phyloP scores from a whole-genome alignment of 495 filamentous ascomycete species.

The Trichocladium uniseriatum region DNA sequence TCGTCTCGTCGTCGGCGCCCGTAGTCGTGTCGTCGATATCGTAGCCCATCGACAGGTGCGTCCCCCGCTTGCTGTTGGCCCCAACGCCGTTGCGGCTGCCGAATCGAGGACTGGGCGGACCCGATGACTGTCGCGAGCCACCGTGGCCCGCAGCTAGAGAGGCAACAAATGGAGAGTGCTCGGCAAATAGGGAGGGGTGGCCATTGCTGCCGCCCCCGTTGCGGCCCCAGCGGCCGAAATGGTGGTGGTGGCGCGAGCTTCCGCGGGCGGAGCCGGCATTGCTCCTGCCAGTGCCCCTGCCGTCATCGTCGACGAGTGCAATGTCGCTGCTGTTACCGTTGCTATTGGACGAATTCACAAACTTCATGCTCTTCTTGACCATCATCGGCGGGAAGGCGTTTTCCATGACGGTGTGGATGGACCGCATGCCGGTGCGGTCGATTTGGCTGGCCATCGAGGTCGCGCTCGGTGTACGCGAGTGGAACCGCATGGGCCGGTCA shows the following conservation, averaged over 20 bases:
- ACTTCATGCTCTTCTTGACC: slow-evolving; percentile 95
- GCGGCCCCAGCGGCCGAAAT: slow-evolving; percentile 59
- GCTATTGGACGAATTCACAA: slow-evolving; percentile 71
- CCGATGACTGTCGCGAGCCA: slow-evolving; percentile 49
- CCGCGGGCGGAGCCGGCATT: slow-evolving; percentile 55
- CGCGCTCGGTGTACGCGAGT: slow-evolving; percentile 90
- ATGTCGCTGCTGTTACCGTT: slow-evolving; percentile 48
- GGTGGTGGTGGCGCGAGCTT: slow-evolving; percentile 63
- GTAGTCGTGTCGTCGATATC: slow-evolving; percentile 43
- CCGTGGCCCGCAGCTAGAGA: slow-evolving; percentile 30
- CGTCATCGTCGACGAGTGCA: slow-evolving; percentile 51
- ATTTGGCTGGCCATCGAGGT: slow-evolving; percentile 80
- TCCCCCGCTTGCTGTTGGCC: slow-evolving; percentile 18
- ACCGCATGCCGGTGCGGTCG: slow-evolving; percentile 57
- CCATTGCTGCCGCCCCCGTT: slow-evolving; percentile 40
- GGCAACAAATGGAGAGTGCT: slow-evolving; percentile 56
- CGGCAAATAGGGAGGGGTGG: slow-evolving; percentile 65
- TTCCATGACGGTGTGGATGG: slow-evolving; percentile 51
- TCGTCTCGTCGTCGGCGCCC: slow-evolving; percentile 83
- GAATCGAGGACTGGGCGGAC: slow-evolving; percentile 46
- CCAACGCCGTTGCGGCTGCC: slow-evolving; percentile 19
- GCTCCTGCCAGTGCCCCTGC: slow-evolving; percentile 48
- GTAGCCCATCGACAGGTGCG: slow-evolving; percentile 36
- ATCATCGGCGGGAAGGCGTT: slow-evolving; percentile 56
- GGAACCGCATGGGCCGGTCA: slow-evolving; percentile 71